Percentiles rank a stretch among this genome's conserved stretches.
Conservation (phyloP, 345 rosid species). For the Acer negundo region DNA sequence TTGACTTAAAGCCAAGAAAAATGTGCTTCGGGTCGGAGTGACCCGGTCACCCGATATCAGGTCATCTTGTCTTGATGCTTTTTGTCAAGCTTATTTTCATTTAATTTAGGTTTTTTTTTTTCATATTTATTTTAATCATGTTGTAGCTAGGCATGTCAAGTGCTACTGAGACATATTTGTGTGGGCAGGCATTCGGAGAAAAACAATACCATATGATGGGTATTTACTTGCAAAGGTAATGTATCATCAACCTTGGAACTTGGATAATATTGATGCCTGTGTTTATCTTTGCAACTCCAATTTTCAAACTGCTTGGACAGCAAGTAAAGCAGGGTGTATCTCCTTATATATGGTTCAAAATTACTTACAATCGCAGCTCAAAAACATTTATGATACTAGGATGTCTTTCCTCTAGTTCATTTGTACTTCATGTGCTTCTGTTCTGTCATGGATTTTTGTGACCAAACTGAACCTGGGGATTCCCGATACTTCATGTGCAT, state of each 20-base stretch:
- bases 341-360: constrained; percentile 42
- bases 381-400: constrained; percentile 36
- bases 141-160: constrained; percentile 43
- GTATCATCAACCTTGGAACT: constrained; percentile 42
- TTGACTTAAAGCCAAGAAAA: too few relatives aligned
- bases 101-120: too few relatives aligned
- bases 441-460: constrained; percentile 45
- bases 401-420: constrained; percentile 35
- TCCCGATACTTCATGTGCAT: constrained; percentile 39
- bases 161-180: constrained; percentile 56
- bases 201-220: constrained; percentile 50
- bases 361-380: constrained; percentile 52
- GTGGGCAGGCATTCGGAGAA: constrained; percentile 67
- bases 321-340: constrained; percentile 36
- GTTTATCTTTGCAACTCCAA: constrained; percentile 30
- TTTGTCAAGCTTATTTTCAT: too few relatives aligned
- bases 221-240: constrained; percentile 53
- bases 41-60: too few relatives aligned
- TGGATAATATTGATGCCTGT: constrained; percentile 37
- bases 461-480: constrained; percentile 42
- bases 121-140: neutral
- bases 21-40: too few relatives aligned
- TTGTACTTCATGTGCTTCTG: constrained; percentile 39
- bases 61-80: too few relatives aligned
- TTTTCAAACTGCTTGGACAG: constrained; percentile 47